Evolutionary conservation across 31 red algal species (phyloP), one percentile per base, ranked within the genome.

Genomic region (Odonthalia washingtoniensis): DNA sequence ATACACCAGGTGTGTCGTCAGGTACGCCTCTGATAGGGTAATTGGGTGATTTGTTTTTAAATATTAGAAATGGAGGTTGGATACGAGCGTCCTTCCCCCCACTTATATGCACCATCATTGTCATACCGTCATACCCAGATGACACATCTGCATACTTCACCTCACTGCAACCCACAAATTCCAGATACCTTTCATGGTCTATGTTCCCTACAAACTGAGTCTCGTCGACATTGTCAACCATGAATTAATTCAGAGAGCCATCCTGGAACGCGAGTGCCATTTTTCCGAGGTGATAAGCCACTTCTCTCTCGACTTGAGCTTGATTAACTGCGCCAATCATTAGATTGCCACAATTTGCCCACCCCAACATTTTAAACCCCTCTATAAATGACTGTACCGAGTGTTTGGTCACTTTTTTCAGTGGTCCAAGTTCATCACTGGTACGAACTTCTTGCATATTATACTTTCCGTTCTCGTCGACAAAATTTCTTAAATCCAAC

Each of bases 311-410:
- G 12, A 77, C 49, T 18, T 77, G 38, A 26, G 41, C 12, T 41
- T 77, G 41, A 34, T 77, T 77, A 18, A 49, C 74, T 49, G 39
- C 38, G 49, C 38, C 26, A 49, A 14, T 41, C 74, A 77, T 77
- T 18, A 44, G 74, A 34, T 77, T 77, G 24, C 74, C 74, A 41
- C 38, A 49, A 49, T 77, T 34, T 30, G 21, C 21, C 14, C 74
- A 41, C n/a, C 41, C 21, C 17, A 77, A 34, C 41, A 77, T 77
- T 12, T 49, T 17, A 49, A 77, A 77, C 16, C 41, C 17, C 31
- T 77, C 74, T 41, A 32, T 49, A 77, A 77, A 77, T 26, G 38
- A 49, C 32, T 52, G 33, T 41, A 77, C 74, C 74, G 38, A 77
- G 74, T 31, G 67, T 32, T 72, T 72, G 12, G 67, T 72, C 12